These are phyloP conservation scores for Pyracantha coccinea DNA, from an alignment of 331 rosid species.

Conservation along the genomic window DNA sequence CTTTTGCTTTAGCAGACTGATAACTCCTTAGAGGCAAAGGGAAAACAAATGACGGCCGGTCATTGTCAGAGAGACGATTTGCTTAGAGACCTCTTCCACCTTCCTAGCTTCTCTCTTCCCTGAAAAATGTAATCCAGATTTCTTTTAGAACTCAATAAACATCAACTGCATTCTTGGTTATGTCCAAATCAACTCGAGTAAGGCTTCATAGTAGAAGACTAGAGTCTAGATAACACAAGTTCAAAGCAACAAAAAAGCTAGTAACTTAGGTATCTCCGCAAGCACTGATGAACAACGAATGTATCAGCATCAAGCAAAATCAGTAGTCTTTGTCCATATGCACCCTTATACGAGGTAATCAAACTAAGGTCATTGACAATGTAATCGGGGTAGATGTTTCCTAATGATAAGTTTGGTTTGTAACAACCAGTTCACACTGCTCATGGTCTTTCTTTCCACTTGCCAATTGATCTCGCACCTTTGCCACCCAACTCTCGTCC, in stretches of 20 bases:
- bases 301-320: neutral
- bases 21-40: too few species aligned
- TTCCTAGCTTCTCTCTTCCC: slow-evolving; percentile 44
- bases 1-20: too few species aligned
- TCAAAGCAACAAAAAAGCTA: neutral
- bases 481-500: neutral
- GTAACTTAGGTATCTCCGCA: neutral
- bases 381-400: neutral
- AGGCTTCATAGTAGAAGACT: neutral
- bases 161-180: neutral
- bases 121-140: neutral
- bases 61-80: slow-evolving; percentile 17
- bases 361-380: neutral
- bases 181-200: neutral
- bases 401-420: neutral
- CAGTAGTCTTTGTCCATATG: neutral
- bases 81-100: slow-evolving; percentile 24
- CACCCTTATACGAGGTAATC: neutral
- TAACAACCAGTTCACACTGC: neutral
- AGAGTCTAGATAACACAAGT: neutral
- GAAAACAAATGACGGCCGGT: neutral
- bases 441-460: neutral
- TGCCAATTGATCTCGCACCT: neutral
- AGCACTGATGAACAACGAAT: neutral
- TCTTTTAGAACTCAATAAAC: neutral